Evolutionary conservation across 345 rosid species (phyloP).

Genomic region (Hibiscus mutabilis): DNA sequence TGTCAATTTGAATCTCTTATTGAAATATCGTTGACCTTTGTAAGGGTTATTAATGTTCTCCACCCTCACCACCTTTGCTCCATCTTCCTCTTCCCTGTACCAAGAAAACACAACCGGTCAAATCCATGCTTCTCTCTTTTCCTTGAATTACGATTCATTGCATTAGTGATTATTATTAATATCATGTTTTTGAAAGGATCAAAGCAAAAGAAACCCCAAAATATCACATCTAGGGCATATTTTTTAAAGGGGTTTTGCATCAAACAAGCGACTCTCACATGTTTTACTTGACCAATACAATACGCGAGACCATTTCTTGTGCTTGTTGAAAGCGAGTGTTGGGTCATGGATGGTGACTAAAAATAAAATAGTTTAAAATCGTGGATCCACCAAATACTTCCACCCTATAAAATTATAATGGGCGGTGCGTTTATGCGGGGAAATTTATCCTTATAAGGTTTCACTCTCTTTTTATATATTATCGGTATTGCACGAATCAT

Average conservation of each 20-base stretch:
- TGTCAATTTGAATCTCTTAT: constrained; percentile 74
- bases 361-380: neutral
- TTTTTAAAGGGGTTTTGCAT: neutral
- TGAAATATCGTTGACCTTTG: constrained; percentile 47
- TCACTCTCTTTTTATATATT: neutral
- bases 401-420: neutral
- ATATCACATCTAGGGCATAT: neutral
- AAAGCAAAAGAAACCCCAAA: neutral
- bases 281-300: neutral
- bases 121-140: no score
- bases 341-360: neutral
- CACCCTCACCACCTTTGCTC: constrained; percentile 79
- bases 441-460: neutral
- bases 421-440: neutral
- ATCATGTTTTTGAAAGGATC: neutral
- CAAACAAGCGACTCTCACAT: constrained; percentile 10
- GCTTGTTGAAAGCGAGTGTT: neutral
- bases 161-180: no score
- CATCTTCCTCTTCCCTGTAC: constrained; percentile 71
- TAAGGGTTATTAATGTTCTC: constrained; percentile 88
- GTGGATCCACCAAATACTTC: neutral
- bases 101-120: constrained; percentile 8
- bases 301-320: neutral
- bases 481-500: neutral
- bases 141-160: no score